Base-by-base conservation (phyloP, 2,329 filamentous ascomycete genomes). In the Coniochaeta ligniaria region DNA sequence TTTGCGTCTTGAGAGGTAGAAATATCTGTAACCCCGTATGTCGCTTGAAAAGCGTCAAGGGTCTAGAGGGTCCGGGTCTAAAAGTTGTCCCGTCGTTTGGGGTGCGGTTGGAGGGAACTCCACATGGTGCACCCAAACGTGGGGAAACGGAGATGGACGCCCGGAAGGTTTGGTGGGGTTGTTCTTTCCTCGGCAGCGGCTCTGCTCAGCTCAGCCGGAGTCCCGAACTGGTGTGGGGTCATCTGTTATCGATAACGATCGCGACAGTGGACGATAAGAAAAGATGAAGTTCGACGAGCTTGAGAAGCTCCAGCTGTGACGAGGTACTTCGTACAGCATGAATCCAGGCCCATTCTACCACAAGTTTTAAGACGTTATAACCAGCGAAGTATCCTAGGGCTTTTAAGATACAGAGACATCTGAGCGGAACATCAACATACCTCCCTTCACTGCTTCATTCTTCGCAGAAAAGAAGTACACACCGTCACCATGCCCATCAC, bases 401-500 rank as follows among this genome's bases (percentile, higher is more conserved):
- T 31, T 31, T 31, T 31, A 5, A 5, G 28, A 31, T 5, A 31
- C 28, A 31, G 28, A 31, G n/a, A n/a, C n/a, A n/a, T n/a, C n/a
- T n/a, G n/a, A n/a, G n/a, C n/a, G n/a, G n/a, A n/a, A n/a, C n/a
- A n/a, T n/a, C n/a, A n/a, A n/a, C n/a, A n/a, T n/a, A n/a, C n/a
- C n/a, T n/a, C n/a, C n/a, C n/a, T n/a, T n/a, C n/a, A n/a, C n/a
- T n/a, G n/a, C n/a, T n/a, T n/a, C n/a, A n/a, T n/a, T n/a, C n/a
- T n/a, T n/a, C n/a, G n/a, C n/a, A n/a, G n/a, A n/a, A n/a, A n/a
- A n/a, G n/a, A n/a, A n/a, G 11, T 38, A 5, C 12, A 6, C 35
- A 38, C 35, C 35, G 35, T 38, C 20, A 28, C 47, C 52, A 72
- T 72, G 70, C 66, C 70, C 60, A 71, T 72, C 64, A 72, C 69